Conservation (phyloP, 2,329 filamentous ascomycete genomes). For the Stagonosporopsis tanaceti region DNA sequence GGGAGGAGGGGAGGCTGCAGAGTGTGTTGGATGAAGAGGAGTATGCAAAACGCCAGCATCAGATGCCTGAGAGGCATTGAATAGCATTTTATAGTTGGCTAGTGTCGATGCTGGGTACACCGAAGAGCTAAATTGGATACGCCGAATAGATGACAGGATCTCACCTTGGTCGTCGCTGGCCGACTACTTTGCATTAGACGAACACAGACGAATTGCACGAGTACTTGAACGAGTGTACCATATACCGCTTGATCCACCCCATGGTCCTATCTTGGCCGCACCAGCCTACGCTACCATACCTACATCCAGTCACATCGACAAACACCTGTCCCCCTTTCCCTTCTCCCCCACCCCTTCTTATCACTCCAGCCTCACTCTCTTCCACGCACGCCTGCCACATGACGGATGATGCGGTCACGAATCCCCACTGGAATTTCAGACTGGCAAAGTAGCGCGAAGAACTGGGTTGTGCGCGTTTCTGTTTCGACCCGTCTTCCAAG, state of each 20-base stretch:
- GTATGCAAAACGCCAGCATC: constrained; percentile 45
- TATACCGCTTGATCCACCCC: background rate
- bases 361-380: too few relatives aligned
- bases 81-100: too few relatives aligned
- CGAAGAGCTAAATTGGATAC: background rate
- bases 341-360: too few relatives aligned
- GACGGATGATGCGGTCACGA: too few relatives aligned
- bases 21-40: constrained; percentile 52
- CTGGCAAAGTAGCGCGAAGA: too few relatives aligned
- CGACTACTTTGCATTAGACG: background rate
- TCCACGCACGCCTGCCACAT: too few relatives aligned
- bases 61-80: constrained; percentile 47
- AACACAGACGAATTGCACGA: background rate
- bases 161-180: background rate
- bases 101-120: background rate
- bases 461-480: too few relatives aligned
- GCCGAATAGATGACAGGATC: background rate
- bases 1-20: constrained; percentile 53
- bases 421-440: too few relatives aligned
- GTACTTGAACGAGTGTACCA: too few relatives aligned
- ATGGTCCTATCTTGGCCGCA: background rate
- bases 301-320: background rate
- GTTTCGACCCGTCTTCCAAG: too few relatives aligned
- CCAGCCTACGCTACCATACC: background rate
- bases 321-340: background rate